Evolutionary conservation across 2,329 filamentous ascomycete genomes (phyloP), one percentile per base, ranked within the genome.

Genomic region (Aureobasidium sp.): DNA sequence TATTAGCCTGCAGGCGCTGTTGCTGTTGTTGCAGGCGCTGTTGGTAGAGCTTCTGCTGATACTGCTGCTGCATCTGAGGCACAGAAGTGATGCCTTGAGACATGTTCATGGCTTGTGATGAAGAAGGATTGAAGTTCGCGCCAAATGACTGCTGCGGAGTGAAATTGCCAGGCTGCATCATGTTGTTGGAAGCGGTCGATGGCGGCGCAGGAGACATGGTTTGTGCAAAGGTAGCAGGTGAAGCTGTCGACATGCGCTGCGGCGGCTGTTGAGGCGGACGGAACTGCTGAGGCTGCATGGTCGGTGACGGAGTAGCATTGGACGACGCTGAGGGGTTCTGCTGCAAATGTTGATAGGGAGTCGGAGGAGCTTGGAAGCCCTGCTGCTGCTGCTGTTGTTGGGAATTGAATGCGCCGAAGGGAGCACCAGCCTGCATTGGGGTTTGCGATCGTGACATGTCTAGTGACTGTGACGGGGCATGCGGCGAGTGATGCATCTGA

Each of bases 231-330:
- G 91, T 90, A 74, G 94, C 93, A 3, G 94, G 93, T 36, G 94
- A 97, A 47, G 91, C 88, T 50, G 93, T 97, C 67, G 92, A 88
- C 74, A 97, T 90, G 70, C 92, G 69, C 66, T 77, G 75, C 15
- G 72, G 82, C 72, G 92, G 89, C 43, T 87, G 87, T 5, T 57
- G 53, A 83, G 71, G 89, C 84, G 37, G 86, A 62, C 75, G 81
- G 75, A 85, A 86, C 60, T 85, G 82, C 71, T 95, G 92, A 71
- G 88, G 92, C 65, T 85, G 85, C 85, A 97, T 92, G 65, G 95
- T 93, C 32, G 94, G 94, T 7, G 94, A 97, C 12, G 93, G 93
- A 43, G 91, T 96, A 65, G 90, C 88, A 74, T 92, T 94, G 56
- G 86, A 83, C 3, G 91, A 92, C 56, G 87, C 87, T 69, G 91